Evolutionary conservation across 2,329 filamentous ascomycete species (phyloP), one percentile per base, ranked within the genome.

Genomic region (Aspergillus pseudotamarii): DNA sequence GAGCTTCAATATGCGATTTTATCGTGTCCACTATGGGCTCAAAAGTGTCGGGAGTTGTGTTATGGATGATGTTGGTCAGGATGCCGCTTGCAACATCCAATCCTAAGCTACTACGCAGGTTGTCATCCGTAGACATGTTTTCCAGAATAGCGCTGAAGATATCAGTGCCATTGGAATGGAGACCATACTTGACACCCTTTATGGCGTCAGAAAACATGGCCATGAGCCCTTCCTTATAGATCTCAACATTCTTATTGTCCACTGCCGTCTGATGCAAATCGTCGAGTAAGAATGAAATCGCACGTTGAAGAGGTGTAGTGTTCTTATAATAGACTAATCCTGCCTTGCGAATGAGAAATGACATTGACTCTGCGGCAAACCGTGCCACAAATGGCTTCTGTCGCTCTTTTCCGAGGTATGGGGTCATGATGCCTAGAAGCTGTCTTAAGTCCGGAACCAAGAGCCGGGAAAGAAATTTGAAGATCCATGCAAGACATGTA

Each of bases 351-450:
- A 99, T 85, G 23, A 99, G 83, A 73, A 98, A 99, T 69, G 94
- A 97, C 81, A 99, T 86, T 3, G 95, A 92, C 79, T 99, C 95
- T 30, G 95, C 95, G 14, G 94, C 92, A 78, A 98, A 99, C 60
- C 94, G 88, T 28, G 92, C 90, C 68, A 97, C 92, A 77, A 97
- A 94, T 19, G 89, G 87, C 68, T 94, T 95, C 68, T 94, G 92
- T 61, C 88, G 88, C 62, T 89, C 84, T 76, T 91, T 94, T 66
- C 94, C 95, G 34, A 99, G 86, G 58, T 98, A 85, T 3, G 93
- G 90, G 0, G 91, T 86, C 82, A 99, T 88, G 58, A 95, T 87
- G 72, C 92, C 87, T 74, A 93, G 94, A 2, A 96, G 89, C 54
- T 94, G 93, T 65, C 91, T 85, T 66, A 99, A 80, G 73, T 99